Evolutionary conservation across 1,139 yeast species (phyloP), one percentile per base, ranked within the genome.

Genomic region (Pichia sp.): DNA sequence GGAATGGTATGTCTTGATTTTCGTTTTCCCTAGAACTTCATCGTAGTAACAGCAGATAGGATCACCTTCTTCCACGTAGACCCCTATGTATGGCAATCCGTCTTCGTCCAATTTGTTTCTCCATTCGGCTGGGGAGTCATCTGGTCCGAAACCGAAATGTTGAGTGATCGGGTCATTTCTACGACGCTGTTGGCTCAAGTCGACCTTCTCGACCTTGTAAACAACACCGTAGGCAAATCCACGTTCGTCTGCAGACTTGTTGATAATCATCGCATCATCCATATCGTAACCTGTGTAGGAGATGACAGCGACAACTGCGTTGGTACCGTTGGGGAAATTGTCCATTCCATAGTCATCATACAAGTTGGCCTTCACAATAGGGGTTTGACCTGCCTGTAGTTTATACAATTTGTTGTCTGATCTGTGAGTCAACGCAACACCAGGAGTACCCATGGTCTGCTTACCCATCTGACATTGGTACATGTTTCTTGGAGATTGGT

Each of bases 381-480:
- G 99, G 2, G 98, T 89, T 76, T 93, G 99, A 53, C 99, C 99
- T 46, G 90, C 80, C 73, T 93, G 99, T 63, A 93, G 76, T 67
- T 95, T 84, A 73, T 93, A 93, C 58, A 93, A 75, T 71, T 92
- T 95, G 75, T 95, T 95, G 71, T 93, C 99, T 0, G 97, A 87
- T 73, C 99, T 83, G 71, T 92, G 96, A 49, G 78, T 83, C 56
- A 93, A 76, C 0, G 96, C 97, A 56, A 93, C 96, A 75, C 98
- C 98, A 8, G 99, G 99, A 6, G 99, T 93, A 74, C 99, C 99
- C 99, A 93, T 93, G 27, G 99, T 93, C 78, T 93, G 99, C 75
- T 93, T 93, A 82, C 98, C 99, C 99, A 93, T 93, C 80, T 95
- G 99, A 77, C 99, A 93, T 76, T 93, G 99, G 72, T 93, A 93